Conservation (phyloP, 805 yeast species). For the Cyberlindnera lachancei region DNA sequence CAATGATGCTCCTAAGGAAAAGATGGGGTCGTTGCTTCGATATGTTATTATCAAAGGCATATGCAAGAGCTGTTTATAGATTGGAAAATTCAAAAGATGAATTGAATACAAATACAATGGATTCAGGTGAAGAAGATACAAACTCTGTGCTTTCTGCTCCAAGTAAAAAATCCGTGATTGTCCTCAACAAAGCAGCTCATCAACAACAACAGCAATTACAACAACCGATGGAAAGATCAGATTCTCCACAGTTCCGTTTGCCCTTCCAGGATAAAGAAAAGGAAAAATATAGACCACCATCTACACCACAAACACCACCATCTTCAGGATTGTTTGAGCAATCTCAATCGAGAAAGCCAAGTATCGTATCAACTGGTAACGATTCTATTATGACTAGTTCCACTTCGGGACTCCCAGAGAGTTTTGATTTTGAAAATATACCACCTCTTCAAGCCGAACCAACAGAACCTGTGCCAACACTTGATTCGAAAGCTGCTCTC, state of each 20-base stretch:
- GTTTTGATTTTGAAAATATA: conserved; percentile 26
- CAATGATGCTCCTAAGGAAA: conserved; percentile 52
- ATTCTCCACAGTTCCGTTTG: conserved; percentile 37
- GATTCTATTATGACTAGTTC: conserved; percentile 22
- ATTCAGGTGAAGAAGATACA: conserved; percentile 4
- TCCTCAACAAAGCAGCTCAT: conserved; percentile 13
- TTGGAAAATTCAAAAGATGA: conserved; percentile 20
- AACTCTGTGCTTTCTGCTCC: conserved; percentile 12
- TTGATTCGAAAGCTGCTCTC: conserved; percentile 7
- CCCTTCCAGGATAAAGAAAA: conserved; percentile 65
- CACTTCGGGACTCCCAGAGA: conserved; percentile 18
- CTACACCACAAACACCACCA: conserved; percentile 6
- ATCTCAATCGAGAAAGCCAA: conserved; percentile 30
- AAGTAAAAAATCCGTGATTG: conserved; percentile 22
- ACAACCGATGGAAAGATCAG: conserved; percentile 11
- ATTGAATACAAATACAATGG: conserved; percentile 3
- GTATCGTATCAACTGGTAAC: conserved; percentile 28
- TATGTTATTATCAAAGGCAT: conserved; percentile 52
- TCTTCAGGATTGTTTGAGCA: conserved; percentile 1
- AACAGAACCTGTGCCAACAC: conserved; percentile 36
- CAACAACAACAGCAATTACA: no score
- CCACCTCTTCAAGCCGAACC: conserved; percentile 59
- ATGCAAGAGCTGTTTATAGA: conserved; percentile 42
- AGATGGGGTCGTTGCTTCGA: conserved; percentile 76
- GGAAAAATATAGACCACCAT: no score